A percentile compares a stretch with the other conserved stretches of the same genome.
Conservation (phyloP, 768 basidiomycete species). For the Macrolepiota albuminosa region DNA sequence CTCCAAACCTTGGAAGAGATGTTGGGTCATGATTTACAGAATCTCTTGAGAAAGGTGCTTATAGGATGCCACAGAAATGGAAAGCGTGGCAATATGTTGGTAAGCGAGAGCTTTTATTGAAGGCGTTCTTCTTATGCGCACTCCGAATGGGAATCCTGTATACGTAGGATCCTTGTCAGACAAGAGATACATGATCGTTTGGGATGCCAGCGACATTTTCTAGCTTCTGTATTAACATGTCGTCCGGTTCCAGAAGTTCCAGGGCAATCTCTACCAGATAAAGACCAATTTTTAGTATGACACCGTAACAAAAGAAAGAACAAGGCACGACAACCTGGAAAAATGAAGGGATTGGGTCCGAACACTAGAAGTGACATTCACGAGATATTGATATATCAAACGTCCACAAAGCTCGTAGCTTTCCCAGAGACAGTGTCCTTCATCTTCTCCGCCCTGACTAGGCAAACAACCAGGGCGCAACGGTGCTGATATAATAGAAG, state of each 20-base stretch:
- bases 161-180: background rate
- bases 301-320: background rate
- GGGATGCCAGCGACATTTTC: background rate
- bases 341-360: background rate
- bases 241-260: background rate
- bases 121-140: background rate
- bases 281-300: background rate
- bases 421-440: too few species aligned
- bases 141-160: slow-evolving; percentile 37
- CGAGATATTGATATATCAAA: background rate
- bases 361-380: background rate
- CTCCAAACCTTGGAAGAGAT: too few species aligned
- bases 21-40: background rate
- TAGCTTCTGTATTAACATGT: background rate
- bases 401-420: too few species aligned
- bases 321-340: background rate
- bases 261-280: background rate
- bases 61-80: background rate
- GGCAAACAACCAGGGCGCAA: too few species aligned
- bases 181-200: background rate
- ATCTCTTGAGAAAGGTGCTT: background rate
- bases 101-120: background rate
- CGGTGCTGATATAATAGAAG: too few species aligned
- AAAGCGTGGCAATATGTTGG: background rate
- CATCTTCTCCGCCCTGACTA: too few species aligned